These are phyloP conservation scores for Diaporthe humulicola DNA, from an alignment of 2,329 filamentous ascomycete species.

Conservation along the genomic window DNA sequence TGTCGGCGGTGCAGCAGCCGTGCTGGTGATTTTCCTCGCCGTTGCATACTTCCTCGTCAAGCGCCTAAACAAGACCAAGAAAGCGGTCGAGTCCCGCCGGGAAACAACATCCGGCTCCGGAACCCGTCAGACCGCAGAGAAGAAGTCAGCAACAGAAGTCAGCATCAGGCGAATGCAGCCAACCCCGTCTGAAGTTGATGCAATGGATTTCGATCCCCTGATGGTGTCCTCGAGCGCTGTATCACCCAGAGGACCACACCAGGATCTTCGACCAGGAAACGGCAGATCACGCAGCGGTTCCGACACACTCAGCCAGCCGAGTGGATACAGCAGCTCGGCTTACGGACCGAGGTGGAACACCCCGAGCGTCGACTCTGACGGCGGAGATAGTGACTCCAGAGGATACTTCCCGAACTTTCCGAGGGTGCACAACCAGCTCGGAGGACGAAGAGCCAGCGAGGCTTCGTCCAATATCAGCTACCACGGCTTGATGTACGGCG, in stretches of 20 bases:
- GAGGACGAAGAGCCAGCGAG: slow-evolving; percentile 47
- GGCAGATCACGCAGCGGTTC: slow-evolving; percentile 42
- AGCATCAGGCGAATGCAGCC: slow-evolving; percentile 46
- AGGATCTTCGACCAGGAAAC: slow-evolving; percentile 37
- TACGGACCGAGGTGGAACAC: slow-evolving; percentile 38
- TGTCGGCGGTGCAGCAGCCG: slow-evolving; percentile 62
- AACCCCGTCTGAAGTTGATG: slow-evolving; percentile 59
- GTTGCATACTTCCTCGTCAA: slow-evolving; percentile 64
- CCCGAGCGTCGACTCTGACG: slow-evolving; percentile 47
- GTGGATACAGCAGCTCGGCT: slow-evolving; percentile 37
- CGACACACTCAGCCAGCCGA: slow-evolving; percentile 40
- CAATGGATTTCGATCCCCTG: slow-evolving; percentile 57
- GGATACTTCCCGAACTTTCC: slow-evolving; percentile 43
- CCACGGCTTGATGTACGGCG: slow-evolving; percentile 40
- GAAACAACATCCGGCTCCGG: slow-evolving; percentile 50
- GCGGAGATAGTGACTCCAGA: slow-evolving; percentile 34
- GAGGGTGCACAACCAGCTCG: slow-evolving; percentile 41
- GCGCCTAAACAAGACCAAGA: slow-evolving; percentile 61
- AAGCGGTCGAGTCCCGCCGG: slow-evolving; percentile 52
- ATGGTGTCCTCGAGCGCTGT: slow-evolving; percentile 44
- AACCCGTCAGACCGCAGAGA: slow-evolving; percentile 47
- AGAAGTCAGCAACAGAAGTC: slow-evolving; percentile 49
- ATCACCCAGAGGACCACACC: slow-evolving; percentile 45
- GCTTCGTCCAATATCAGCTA: slow-evolving; percentile 54
- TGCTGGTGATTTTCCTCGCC: slow-evolving; percentile 62